These are phyloP conservation scores for Selaginella tamariscina DNA, from an alignment of 75 land plant species.

Conservation along the genomic window DNA sequence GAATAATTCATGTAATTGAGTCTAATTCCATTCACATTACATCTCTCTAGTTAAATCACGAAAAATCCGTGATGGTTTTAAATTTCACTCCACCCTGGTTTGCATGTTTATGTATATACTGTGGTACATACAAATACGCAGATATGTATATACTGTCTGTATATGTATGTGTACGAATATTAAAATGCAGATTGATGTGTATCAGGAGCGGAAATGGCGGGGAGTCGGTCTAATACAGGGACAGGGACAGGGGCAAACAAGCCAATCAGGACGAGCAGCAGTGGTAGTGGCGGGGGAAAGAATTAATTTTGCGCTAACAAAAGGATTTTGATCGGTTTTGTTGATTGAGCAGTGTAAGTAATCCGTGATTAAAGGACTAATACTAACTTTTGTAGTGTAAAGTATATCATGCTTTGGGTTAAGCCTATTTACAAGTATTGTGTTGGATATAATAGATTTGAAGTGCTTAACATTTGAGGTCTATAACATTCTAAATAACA, in stretches of 20 bases:
- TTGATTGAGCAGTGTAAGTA: not conserved
- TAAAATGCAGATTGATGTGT: not conserved
- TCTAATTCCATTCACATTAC: not conserved
- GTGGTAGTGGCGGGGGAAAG: not conserved
- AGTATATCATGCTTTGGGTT: too few relatives aligned
- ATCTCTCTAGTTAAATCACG: not conserved
- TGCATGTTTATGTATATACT: too few relatives aligned
- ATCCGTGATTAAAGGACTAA: not conserved
- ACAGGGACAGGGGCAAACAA: not conserved
- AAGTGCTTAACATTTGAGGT: too few relatives aligned
- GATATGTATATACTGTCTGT: too few relatives aligned
- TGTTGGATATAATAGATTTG: too few relatives aligned
- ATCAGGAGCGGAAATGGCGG: not conserved
- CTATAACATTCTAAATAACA: too few relatives aligned
- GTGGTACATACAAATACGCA: too few relatives aligned
- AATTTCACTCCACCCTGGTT: too few relatives aligned
- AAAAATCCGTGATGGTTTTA: too few relatives aligned
- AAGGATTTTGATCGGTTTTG: not conserved
- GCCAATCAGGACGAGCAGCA: not conserved
- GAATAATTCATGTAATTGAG: too few relatives aligned
- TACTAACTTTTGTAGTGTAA: not conserved
- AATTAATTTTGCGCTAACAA: not conserved
- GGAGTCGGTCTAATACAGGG: not conserved
- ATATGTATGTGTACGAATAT: too few relatives aligned
- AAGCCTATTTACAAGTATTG: too few relatives aligned